These are phyloP conservation scores for Monosporascus cannonballus DNA, from an alignment of 2,329 filamentous ascomycete genomes.

Conservation along the genomic window DNA sequence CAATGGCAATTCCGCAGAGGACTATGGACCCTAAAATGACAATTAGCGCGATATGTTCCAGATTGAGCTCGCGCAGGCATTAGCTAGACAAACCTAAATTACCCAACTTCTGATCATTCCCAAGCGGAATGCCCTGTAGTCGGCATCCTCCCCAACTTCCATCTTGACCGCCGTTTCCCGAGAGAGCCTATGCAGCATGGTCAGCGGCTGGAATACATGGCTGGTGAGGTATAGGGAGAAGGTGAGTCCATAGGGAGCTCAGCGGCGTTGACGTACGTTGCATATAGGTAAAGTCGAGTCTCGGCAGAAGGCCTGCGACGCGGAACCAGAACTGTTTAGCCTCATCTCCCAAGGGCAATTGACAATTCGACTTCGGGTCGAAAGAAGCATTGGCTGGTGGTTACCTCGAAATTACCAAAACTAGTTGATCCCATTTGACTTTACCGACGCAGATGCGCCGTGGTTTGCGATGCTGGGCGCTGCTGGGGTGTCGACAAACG, in stretches of 20 bases:
- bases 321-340: slow-evolving; percentile 17
- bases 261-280: slow-evolving; percentile 57
- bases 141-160: slow-evolving; percentile 64
- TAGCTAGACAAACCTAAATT: slow-evolving; percentile 65
- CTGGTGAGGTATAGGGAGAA: not conserved
- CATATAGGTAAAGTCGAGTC: slow-evolving; percentile 79
- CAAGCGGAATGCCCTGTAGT: slow-evolving; percentile 68
- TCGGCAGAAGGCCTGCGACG: slow-evolving; percentile 67
- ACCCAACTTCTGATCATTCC: slow-evolving; percentile 59
- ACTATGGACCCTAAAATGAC: slow-evolving; percentile 70
- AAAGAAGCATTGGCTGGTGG: slow-evolving; percentile 11
- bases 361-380: not conserved
- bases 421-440: slow-evolving; percentile 51
- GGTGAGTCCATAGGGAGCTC: too few species aligned
- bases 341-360: not conserved
- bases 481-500: slow-evolving; percentile 4
- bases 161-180: slow-evolving; percentile 50
- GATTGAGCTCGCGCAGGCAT: not conserved
- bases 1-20: slow-evolving; percentile 70
- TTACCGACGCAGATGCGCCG: slow-evolving; percentile 14
- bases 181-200: slow-evolving; percentile 52
- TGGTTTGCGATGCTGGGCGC: slow-evolving; percentile 5
- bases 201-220: slow-evolving; percentile 10
- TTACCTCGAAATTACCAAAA: slow-evolving; percentile 56
- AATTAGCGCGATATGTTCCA: slow-evolving; percentile 12